A percentile compares a stretch with the other conserved stretches of the same genome.
These are phyloP conservation scores for Acephala macrosclerotiorum DNA, from an alignment of 2,329 filamentous ascomycete species.

Conservation along the genomic window DNA sequence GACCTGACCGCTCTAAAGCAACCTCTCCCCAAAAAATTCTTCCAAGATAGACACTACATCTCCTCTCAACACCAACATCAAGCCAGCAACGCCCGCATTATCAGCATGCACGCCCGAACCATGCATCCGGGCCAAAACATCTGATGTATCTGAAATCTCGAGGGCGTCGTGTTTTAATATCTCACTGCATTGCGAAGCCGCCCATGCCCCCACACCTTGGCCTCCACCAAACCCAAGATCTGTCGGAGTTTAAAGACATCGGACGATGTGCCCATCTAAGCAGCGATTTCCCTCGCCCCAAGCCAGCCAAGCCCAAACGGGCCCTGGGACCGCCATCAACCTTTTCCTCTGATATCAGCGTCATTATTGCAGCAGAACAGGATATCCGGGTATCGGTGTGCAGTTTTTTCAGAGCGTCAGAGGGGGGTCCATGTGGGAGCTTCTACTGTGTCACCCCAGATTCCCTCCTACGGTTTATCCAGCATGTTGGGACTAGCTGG, in stretches of 20 bases:
- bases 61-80: neutral
- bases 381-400: neutral
- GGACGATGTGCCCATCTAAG: neutral
- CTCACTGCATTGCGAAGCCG: neutral
- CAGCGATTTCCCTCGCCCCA: neutral
- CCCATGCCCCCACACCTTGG: neutral
- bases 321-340: neutral
- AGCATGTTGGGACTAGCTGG: slow-evolving; percentile 23
- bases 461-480: slow-evolving; percentile 22
- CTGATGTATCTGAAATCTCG: neutral
- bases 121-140: neutral
- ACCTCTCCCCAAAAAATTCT: neutral
- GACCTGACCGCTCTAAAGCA: neutral
- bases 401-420: neutral
- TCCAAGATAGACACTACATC: neutral
- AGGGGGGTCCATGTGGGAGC: neutral
- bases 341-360: neutral
- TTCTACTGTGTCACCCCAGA: slow-evolving; percentile 2
- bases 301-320: neutral
- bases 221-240: neutral
- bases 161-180: neutral
- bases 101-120: neutral
- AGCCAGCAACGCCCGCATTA: neutral
- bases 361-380: neutral
- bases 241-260: neutral